phyloP scores from a whole-genome alignment of 2,329 filamentous ascomycete species.

The Aspergillus fumigatiaffinis region DNA sequence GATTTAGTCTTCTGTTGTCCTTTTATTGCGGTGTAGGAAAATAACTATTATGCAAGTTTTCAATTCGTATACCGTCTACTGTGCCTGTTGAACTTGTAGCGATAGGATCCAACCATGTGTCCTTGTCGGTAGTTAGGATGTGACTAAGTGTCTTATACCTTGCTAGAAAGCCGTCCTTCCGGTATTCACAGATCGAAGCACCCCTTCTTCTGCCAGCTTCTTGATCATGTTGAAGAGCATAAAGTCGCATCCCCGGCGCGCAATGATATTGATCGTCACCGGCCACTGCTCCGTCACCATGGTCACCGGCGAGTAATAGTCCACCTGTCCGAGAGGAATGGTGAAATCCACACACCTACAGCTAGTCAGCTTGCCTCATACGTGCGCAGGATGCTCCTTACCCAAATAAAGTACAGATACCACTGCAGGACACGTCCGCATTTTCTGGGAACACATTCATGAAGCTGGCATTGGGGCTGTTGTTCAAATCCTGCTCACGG shows the following conservation, averaged over 20 bases:
- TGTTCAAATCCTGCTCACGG: conserved; percentile 9
- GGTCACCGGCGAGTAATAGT: conserved; percentile 4
- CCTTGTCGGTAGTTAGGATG: too few species aligned
- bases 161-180: conserved; percentile 4
- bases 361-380: neutral
- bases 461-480: conserved; percentile 8
- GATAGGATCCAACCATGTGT: too few species aligned
- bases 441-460: conserved; percentile 2
- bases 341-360: conserved; percentile 8
- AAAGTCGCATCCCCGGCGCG: conserved; percentile 13
- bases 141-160: too few species aligned
- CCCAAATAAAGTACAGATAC: conserved; percentile 12
- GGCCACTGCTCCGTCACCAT: conserved; percentile 6
- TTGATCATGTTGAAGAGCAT: conserved; percentile 11
- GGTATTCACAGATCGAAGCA: conserved; percentile 8
- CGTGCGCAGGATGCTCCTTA: neutral
- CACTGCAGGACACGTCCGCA: conserved; percentile 1
- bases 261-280: conserved; percentile 7
- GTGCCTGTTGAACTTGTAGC: too few species aligned
- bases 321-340: conserved; percentile 9
- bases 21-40: too few species aligned
- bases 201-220: conserved; percentile 4
- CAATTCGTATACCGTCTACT: too few species aligned
- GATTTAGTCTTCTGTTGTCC: too few species aligned
- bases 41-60: too few species aligned